Percentiles rank a stretch among this genome's conserved stretches.
Conservation (phyloP, 2,329 filamentous ascomycete genomes). For the Colletotrichum noveboracense region DNA sequence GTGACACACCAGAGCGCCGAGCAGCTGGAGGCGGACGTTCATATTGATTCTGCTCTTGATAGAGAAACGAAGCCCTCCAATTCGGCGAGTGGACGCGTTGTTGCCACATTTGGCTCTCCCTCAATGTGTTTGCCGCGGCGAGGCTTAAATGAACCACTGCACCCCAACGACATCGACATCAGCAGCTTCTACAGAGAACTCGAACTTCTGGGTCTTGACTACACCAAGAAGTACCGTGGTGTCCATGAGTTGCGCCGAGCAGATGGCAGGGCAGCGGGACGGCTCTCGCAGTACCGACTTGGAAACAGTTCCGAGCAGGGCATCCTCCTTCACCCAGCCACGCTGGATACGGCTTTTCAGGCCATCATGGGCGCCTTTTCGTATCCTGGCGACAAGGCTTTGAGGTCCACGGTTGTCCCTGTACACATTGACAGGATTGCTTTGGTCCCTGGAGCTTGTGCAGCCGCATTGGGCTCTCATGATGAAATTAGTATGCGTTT, state of each 20-base stretch:
- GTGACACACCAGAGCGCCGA: not conserved
- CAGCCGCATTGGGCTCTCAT: not conserved
- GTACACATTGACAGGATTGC: not conserved
- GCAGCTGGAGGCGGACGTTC: not conserved
- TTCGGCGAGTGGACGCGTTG: not conserved
- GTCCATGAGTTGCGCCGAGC: not conserved
- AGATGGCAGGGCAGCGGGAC: not conserved
- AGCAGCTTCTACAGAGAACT: not conserved
- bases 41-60: not conserved
- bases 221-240: not conserved
- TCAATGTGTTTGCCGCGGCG: not conserved
- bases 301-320: not conserved
- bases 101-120: not conserved
- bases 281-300: not conserved
- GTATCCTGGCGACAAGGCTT: conserved; percentile 25
- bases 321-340: conserved; percentile 33
- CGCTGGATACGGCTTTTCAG: conserved; percentile 40
- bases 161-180: not conserved
- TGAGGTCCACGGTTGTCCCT: not conserved
- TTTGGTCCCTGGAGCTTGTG: not conserved
- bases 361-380: conserved; percentile 33
- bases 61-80: not conserved
- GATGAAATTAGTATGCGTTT: not conserved
- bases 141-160: not conserved
- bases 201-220: not conserved